Evolutionary conservation across 1,139 yeast species (phyloP).

Genomic region (Debaryomyces psychrophilus): DNA sequence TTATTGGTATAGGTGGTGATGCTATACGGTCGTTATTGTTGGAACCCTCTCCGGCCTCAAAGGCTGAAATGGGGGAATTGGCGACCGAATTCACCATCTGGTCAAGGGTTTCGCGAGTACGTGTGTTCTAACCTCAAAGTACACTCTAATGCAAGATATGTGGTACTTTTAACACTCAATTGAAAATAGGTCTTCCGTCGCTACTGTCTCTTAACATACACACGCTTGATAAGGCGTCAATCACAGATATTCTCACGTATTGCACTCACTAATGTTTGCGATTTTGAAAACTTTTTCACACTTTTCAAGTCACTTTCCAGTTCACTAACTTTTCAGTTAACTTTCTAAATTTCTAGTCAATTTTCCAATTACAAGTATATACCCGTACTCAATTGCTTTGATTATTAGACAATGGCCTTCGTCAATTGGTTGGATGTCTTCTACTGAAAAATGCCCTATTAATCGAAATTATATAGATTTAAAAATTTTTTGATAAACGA

Average conservation of each 20-base stretch:
- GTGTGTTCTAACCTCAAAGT: neutral
- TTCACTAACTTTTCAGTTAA: neutral
- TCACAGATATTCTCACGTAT: neutral
- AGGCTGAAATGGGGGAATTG: slow-evolving; percentile 25
- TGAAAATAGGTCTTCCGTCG: neutral
- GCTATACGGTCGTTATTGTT: slow-evolving; percentile 24
- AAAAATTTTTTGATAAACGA: slow-evolving; percentile 1
- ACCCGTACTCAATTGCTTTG: neutral
- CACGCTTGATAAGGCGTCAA: neutral
- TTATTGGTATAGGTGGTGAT: slow-evolving; percentile 16
- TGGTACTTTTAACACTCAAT: neutral
- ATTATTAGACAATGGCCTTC: neutral
- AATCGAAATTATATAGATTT: neutral
- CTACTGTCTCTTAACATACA: neutral
- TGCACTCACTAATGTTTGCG: neutral
- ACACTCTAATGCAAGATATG: neutral
- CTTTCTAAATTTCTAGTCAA: neutral
- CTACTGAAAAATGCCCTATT: slow-evolving; percentile 1
- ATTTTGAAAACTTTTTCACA: neutral
- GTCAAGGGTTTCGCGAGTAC: neutral
- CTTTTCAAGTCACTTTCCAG: neutral
- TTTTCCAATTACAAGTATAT: neutral
- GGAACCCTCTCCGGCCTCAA: slow-evolving; percentile 31
- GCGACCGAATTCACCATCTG: slow-evolving; percentile 21
- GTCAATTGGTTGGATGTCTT: neutral